phyloP scores from a whole-genome alignment of 331 rosid species.

The Erythrophleum ivorense region DNA sequence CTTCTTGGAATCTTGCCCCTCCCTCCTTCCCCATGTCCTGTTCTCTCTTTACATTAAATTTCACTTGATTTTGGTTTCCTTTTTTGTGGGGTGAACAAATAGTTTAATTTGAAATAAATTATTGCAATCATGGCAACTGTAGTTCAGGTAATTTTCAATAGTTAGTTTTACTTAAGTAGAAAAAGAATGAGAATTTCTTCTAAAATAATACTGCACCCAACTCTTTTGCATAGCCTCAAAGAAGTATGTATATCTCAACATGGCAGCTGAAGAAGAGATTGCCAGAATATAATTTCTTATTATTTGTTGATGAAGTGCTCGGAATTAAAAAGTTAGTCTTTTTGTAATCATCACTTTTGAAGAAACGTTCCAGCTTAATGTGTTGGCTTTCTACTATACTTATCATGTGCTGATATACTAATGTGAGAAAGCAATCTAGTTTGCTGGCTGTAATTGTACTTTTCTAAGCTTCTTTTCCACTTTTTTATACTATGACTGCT shows the following conservation, averaged over 20 bases:
- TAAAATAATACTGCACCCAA: neutral
- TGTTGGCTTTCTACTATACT: neutral
- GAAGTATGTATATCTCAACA: neutral
- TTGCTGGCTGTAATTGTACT: neutral
- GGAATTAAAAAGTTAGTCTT: neutral
- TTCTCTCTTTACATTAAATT: neutral
- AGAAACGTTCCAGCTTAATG: neutral
- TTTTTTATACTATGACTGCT: neutral
- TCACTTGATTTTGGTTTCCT: too few relatives aligned
- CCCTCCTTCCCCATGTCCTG: neutral
- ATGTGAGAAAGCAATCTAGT: constrained; percentile 6
- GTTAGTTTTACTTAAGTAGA: neutral
- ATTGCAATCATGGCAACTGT: too few relatives aligned
- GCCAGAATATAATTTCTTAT: neutral
- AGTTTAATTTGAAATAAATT: too few relatives aligned
- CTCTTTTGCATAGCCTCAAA: neutral
- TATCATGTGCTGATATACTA: neutral
- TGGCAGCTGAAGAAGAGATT: neutral
- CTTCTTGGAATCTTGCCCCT: neutral
- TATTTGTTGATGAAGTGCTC: neutral
- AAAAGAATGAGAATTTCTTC: neutral
- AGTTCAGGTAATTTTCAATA: neutral
- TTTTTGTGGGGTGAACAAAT: too few relatives aligned
- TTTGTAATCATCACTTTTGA: constrained; percentile 10
- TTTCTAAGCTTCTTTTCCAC: neutral